Conservation (phyloP, 108 stramenopile species). For the Nitzschia sp. region DNA sequence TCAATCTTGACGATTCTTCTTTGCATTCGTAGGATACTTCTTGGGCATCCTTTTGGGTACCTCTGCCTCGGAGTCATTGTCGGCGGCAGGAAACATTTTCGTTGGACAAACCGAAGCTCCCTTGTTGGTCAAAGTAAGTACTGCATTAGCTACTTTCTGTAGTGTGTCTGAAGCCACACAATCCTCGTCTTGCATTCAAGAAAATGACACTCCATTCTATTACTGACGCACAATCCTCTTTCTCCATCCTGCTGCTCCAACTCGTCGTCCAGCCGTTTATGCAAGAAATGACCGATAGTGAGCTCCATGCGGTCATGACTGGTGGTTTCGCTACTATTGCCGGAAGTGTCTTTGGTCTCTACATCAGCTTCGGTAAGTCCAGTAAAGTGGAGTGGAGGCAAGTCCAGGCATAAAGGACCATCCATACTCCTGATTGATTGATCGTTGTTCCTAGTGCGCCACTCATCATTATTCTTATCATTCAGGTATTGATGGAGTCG, state of each 20-base stretch:
- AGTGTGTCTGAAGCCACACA: neutral
- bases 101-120: slow-evolving; percentile 25
- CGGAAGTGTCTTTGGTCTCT: slow-evolving; percentile 21
- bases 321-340: slow-evolving; percentile 30
- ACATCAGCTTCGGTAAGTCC: slow-evolving; percentile 13
- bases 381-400: neutral
- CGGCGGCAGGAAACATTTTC: slow-evolving; percentile 20
- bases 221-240: neutral
- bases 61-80: slow-evolving; percentile 18
- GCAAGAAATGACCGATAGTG: slow-evolving; percentile 21
- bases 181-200: neutral
- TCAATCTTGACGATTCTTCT: no score
- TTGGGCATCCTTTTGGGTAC: slow-evolving; percentile 19
- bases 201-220: neutral
- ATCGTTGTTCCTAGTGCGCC: no score
- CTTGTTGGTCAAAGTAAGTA: slow-evolving; percentile 1
- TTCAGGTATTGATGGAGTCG: slow-evolving; percentile 11
- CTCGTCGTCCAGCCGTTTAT: slow-evolving; percentile 8
- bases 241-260: no score
- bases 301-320: slow-evolving; percentile 34
- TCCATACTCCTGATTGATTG: no score
- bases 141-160: neutral
- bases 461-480: no score
- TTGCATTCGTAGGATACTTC: slow-evolving; percentile 13
- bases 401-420: no score